phyloP scores from a whole-genome alignment of 768 basidiomycete genomes.

The Hysterangium stoloniferum region DNA sequence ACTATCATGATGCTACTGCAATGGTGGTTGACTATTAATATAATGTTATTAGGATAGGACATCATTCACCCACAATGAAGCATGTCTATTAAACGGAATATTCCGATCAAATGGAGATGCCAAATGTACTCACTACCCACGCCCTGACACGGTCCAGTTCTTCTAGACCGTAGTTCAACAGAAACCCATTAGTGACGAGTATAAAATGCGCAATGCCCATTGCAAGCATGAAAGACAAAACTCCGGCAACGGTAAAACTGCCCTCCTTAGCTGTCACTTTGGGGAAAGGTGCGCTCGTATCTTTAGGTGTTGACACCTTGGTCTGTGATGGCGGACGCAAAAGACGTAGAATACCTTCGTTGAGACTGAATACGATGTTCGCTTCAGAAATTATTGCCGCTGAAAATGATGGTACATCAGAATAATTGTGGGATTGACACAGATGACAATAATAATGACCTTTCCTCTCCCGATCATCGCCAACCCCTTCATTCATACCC shows the following conservation, averaged over 20 bases:
- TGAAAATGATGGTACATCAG: slow-evolving; percentile 18
- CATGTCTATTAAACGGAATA: too few relatives aligned
- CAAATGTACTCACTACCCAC: slow-evolving; percentile 6
- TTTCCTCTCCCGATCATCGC: slow-evolving; percentile 33
- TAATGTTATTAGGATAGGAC: too few relatives aligned
- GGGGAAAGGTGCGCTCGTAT: too few relatives aligned
- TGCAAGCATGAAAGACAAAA: slow-evolving; percentile 21
- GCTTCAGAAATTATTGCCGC: slow-evolving; percentile 43
- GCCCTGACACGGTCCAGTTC: slow-evolving; percentile 21
- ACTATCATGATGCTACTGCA: too few relatives aligned
- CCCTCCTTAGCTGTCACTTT: not conserved
- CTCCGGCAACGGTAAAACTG: slow-evolving; percentile 15
- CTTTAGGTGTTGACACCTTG: not conserved
- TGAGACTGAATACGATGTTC: slow-evolving; percentile 40
- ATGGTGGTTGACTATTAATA: too few relatives aligned
- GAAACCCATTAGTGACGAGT: slow-evolving; percentile 39
- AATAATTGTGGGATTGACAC: not conserved
- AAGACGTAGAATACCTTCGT: slow-evolving; percentile 37
- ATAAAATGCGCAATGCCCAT: slow-evolving; percentile 44
- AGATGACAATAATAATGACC: slow-evolving; percentile 21
- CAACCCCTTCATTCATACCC: slow-evolving; percentile 45
- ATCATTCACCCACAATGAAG: too few relatives aligned
- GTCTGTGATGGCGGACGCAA: slow-evolving; percentile 20
- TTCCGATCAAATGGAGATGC: too few relatives aligned
- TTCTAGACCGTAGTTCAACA: slow-evolving; percentile 37